Base-by-base conservation (phyloP, 2,329 filamentous ascomycete species). In the Fusarium armeniacum region DNA sequence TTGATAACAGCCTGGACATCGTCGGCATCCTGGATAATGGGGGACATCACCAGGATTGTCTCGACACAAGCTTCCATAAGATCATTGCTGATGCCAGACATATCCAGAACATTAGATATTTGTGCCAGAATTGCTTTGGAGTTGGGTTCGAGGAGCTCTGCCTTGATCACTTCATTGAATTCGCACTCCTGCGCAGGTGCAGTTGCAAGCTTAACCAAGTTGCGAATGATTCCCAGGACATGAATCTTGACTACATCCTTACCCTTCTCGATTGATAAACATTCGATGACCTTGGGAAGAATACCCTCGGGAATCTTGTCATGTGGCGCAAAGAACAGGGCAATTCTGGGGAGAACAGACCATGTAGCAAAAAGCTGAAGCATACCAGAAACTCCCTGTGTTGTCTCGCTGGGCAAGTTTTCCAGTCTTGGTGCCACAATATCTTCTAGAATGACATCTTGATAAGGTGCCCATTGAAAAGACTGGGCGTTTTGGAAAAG, bases 221-320 rank as follows among this genome's bases (percentile, higher is more conserved):
- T 91, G 44, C 87, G 86, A 45, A 99, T 79, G 43, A 98, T 90
- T 13, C 89, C 86, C 32, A 99, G 83, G 2, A 94, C 88, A 76
- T 93, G 97, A 1, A 92, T 81, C 76, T 94, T 96, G 58, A 99
- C 94, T 59, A 94, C 91, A 66, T 95, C 92, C 78, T 96, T 96
- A 1, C 92, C 89, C 56, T 92, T 95, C 46, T 87, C 85, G 8
- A 91, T 85, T 6, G 85, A 84, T 28, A 99, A 81, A 72, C 91
- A 92, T 68, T 93, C 89, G 41, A 93, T 87, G 18, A 97, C 81
- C 71, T 90, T 90, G 18, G 84, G 83, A 32, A 98, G 77, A n/a
- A 95, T 83, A 18, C 90, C 86, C 10, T 86, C 79, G 15, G 91
- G 87, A 38, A 78, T 78, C 16, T 74, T 71, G 12, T 65, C 73